phyloP scores from a whole-genome alignment of 2,329 filamentous ascomycete species.

The Gnomoniopsis smithogilvyi region DNA sequence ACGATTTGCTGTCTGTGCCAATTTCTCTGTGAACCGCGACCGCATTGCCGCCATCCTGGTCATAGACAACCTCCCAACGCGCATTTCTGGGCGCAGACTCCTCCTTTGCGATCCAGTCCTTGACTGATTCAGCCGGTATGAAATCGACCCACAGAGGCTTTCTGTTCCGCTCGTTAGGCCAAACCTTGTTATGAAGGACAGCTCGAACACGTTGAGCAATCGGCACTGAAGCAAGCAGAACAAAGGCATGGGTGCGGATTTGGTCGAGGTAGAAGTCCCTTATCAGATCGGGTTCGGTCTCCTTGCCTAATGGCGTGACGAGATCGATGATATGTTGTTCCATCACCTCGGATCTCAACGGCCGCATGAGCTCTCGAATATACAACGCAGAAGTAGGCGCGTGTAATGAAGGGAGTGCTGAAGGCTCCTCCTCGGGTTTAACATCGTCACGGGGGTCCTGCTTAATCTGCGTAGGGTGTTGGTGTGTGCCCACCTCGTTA shows the following conservation, averaged over 20 bases:
- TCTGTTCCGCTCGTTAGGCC: slow-evolving; percentile 82
- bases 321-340: slow-evolving; percentile 67
- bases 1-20: slow-evolving; percentile 27
- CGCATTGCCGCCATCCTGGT: slow-evolving; percentile 49
- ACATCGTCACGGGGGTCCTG: slow-evolving; percentile 16
- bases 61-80: slow-evolving; percentile 74
- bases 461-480: slow-evolving; percentile 20
- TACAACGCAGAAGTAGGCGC: slow-evolving; percentile 76
- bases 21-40: slow-evolving; percentile 56
- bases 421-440: slow-evolving; percentile 24
- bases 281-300: slow-evolving; percentile 54
- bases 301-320: slow-evolving; percentile 54
- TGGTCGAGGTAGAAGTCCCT: slow-evolving; percentile 74
- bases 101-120: slow-evolving; percentile 72
- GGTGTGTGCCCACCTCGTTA: slow-evolving; percentile 1
- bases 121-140: slow-evolving; percentile 70
- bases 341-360: slow-evolving; percentile 67
- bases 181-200: slow-evolving; percentile 72
- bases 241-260: slow-evolving; percentile 86
- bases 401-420: slow-evolving; percentile 53
- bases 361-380: slow-evolving; percentile 87
- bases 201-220: slow-evolving; percentile 75
- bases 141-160: slow-evolving; percentile 89
- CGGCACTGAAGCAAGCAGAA: slow-evolving; percentile 63
- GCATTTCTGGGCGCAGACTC: slow-evolving; percentile 40